Base-by-base conservation (phyloP, 1,139 yeast genomes). In the Scheffersomyces parashehatae region DNA sequence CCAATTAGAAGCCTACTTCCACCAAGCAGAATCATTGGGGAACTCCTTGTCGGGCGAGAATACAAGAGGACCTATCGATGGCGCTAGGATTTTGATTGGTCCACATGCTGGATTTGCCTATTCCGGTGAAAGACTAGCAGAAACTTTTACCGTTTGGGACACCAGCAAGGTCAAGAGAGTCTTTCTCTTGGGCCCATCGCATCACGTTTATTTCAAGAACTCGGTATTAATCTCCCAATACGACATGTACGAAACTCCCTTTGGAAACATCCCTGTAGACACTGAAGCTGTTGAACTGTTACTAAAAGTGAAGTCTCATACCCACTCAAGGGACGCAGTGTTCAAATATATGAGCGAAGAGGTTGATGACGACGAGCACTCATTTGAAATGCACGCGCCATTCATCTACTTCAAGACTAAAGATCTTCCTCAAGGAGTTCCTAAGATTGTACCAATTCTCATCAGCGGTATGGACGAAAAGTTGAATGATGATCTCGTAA, bases 361-460 rank as follows among this genome's bases (percentile, higher is more conserved):
- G 0, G 75, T 75, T 9, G 99, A 95, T 61, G 82, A 83, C 46
- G 87, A 85, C 28, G 99, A 95, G 62, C 99, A 93, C 62, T 85
- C 95, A 39, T 81, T 93, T 59, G 99, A 95, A 59, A 87, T 95
- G 96, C 99, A 93, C 64, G 79, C 87, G 58, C 97, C 98, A 0
- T 85, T 81, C 51, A 68, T 89, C 5, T 74, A 81, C 53, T 69
- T 75, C 49, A 68, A 75, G 46, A 68, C 83, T 5, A 51, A 60
- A n/a, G 52, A 56, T 7, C 51, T 65, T 10, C 59, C 70, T 10
- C 68, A 65, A 36, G 76, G 76, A 0, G 53, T 67, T 1, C 83
- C 85, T 0, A 65, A 62, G 33, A 79, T 93, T 7, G 74, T 93
- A 2, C 99, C 99, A 0, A 80, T 93, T 37, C 74, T 93, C 77